Conservation (phyloP, 2,329 filamentous ascomycete species). For the Phyllachora maydis region DNA sequence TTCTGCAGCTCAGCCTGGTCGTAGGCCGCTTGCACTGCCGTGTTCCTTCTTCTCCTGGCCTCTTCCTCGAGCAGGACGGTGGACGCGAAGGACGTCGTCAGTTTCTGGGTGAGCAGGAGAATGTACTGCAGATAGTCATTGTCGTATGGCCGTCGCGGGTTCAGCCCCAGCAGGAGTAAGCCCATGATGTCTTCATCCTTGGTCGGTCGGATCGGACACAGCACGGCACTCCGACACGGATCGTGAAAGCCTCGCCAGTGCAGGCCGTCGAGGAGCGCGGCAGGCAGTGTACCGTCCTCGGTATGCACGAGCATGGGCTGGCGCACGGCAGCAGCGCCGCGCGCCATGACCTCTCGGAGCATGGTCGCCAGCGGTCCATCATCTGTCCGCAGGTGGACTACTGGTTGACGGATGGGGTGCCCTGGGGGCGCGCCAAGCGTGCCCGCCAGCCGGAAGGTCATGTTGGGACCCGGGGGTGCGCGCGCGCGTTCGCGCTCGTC, state of each 20-base stretch:
- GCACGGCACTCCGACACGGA: constrained; percentile 40
- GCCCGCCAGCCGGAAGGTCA: constrained; percentile 20
- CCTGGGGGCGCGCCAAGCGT: constrained; percentile 21
- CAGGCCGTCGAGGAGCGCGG: constrained; percentile 34
- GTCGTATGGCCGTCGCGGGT: constrained; percentile 51
- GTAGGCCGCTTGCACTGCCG: no score
- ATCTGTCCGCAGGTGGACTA: constrained; percentile 14
- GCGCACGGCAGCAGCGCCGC: no score
- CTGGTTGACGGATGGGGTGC: constrained; percentile 18
- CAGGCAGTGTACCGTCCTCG: constrained; percentile 31
- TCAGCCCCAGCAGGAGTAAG: constrained; percentile 48
- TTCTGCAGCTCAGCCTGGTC: constrained; percentile 46
- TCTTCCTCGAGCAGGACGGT: constrained; percentile 54
- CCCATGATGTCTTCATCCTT: constrained; percentile 46
- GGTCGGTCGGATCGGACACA: constrained; percentile 47
- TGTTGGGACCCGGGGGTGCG: constrained; percentile 10
- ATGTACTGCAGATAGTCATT: constrained; percentile 53
- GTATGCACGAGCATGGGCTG: constrained; percentile 19
- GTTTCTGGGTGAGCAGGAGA: constrained; percentile 27
- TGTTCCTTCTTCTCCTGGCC: constrained; percentile 29
- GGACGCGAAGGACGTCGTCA: constrained; percentile 48
- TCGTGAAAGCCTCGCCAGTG: constrained; percentile 44
- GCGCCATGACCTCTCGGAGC: constrained; percentile 16
- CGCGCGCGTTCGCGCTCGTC: constrained; percentile 12
- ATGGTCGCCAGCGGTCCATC: constrained; percentile 16